A percentile compares a stretch with the other conserved stretches of the same genome.
These are phyloP conservation scores for Cryptosporidium parvum DNA, from an alignment of 169 alveolate species.

Conservation along the genomic window DNA sequence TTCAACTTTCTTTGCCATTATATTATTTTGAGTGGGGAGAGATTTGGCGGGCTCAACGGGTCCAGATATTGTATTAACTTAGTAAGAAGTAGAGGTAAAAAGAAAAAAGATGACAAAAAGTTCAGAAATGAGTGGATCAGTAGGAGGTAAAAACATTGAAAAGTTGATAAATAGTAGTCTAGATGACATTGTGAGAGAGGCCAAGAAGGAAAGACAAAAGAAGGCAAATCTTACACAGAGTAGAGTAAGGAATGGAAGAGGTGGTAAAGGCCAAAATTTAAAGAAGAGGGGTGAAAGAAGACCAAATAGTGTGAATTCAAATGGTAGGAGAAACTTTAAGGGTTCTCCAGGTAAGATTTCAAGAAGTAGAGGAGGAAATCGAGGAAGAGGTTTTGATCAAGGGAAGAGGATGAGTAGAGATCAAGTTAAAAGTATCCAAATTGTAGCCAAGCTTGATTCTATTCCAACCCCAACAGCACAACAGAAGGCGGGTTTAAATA, in stretches of 20 bases:
- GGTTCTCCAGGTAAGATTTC: slow-evolving; percentile 8
- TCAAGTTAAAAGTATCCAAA: slow-evolving; percentile 34
- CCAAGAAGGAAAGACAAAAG: slow-evolving; percentile 14
- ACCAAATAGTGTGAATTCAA: not conserved
- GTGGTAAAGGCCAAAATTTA: not conserved
- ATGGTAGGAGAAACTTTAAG: not conserved
- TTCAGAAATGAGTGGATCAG: slow-evolving; percentile 1
- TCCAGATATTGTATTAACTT: not conserved
- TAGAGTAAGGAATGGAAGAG: not conserved
- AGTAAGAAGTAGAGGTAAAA: not conserved
- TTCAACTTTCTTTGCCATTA: not conserved
- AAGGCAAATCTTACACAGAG: not conserved
- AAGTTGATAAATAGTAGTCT: slow-evolving; percentile 50
- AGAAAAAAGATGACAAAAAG: not conserved
- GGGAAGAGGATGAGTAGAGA: slow-evolving; percentile 13
- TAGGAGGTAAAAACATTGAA: slow-evolving; percentile 16
- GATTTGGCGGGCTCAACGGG: not conserved
- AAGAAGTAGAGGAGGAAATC: not conserved
- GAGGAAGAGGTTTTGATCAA: slow-evolving; percentile 7
- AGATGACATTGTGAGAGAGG: slow-evolving; percentile 52
- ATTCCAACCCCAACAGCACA: slow-evolving; percentile 68
- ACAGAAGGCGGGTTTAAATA: slow-evolving; percentile 50
- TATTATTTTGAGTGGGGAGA: not conserved
- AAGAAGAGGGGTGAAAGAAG: not conserved
- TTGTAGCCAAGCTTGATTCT: slow-evolving; percentile 51